Conservation (phyloP, 495 filamentous ascomycete species). For the Xylaria sp. region DNA sequence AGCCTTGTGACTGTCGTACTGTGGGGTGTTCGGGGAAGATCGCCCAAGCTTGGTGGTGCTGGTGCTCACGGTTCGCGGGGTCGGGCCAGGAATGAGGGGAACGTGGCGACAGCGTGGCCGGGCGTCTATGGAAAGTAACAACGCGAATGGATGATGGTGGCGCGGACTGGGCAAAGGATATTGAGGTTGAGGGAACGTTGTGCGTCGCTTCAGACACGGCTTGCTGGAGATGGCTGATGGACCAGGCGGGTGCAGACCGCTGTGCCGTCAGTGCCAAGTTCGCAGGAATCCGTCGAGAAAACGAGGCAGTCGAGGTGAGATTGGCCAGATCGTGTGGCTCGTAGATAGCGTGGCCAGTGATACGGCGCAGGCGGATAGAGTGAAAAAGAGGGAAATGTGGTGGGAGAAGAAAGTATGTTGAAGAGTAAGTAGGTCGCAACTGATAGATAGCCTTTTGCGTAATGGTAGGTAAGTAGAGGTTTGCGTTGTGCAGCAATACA, state of each 20-base stretch:
- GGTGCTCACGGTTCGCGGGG: slow-evolving; percentile 10
- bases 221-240: slow-evolving; percentile 30
- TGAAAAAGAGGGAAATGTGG: slow-evolving; percentile 1
- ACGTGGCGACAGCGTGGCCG: slow-evolving; percentile 9
- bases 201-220: slow-evolving; percentile 5
- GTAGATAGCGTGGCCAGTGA: neutral
- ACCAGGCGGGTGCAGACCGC: slow-evolving; percentile 46
- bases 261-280: slow-evolving; percentile 37
- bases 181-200: slow-evolving; percentile 31
- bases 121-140: neutral
- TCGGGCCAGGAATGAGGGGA: slow-evolving; percentile 20
- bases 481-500: slow-evolving; percentile 21
- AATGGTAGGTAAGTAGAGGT: slow-evolving; percentile 19
- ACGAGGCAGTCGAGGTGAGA: slow-evolving; percentile 1
- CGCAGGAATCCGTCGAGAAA: slow-evolving; percentile 10
- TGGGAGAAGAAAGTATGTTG: slow-evolving; percentile 23
- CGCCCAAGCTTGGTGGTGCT: slow-evolving; percentile 27
- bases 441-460: slow-evolving; percentile 24
- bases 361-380: neutral
- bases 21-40: slow-evolving; percentile 19
- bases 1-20: slow-evolving; percentile 35
- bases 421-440: slow-evolving; percentile 19
- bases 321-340: neutral
- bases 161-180: slow-evolving; percentile 30
- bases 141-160: slow-evolving; percentile 29